These are phyloP conservation scores for Suillus subalutaceus DNA, from an alignment of 768 basidiomycete genomes.

Conservation along the genomic window DNA sequence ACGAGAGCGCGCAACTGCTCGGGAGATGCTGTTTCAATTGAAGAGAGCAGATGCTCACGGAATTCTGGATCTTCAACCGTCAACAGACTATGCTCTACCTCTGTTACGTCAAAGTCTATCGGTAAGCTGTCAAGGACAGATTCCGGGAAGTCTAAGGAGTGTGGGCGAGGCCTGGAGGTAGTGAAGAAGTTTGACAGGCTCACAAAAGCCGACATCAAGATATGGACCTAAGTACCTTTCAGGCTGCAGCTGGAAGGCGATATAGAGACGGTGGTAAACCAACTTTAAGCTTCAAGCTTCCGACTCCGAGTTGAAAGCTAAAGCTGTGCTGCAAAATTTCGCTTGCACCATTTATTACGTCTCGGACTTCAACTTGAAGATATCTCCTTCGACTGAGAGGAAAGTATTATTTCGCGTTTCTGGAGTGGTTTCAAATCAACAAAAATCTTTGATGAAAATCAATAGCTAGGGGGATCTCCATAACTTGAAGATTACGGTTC, in stretches of 20 bases:
- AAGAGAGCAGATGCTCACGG: slow-evolving; percentile 1
- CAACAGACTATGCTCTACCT: not conserved
- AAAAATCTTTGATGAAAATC: not conserved
- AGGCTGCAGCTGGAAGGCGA: not conserved
- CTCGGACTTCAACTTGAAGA: not conserved
- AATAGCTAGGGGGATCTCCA: not conserved
- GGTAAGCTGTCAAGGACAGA: not conserved
- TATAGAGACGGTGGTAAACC: too few relatives aligned
- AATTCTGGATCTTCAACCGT: not conserved
- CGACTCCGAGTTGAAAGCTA: not conserved
- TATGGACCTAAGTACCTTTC: not conserved
- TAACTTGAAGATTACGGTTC: not conserved
- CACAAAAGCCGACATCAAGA: slow-evolving; percentile 3
- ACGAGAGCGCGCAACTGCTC: not conserved
- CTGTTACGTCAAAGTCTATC: not conserved
- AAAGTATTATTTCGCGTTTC: not conserved
- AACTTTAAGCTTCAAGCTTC: not conserved
- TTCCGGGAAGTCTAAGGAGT: not conserved
- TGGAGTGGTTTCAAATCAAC: not conserved
- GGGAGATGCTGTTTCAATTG: slow-evolving; percentile 1
- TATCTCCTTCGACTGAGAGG: not conserved
- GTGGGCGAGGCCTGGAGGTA: not conserved
- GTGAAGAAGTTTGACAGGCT: not conserved
- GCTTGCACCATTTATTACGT: not conserved
- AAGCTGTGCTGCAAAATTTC: not conserved